Conservation (phyloP, 257 asterid species). For the Thymus quinquecostatus region DNA sequence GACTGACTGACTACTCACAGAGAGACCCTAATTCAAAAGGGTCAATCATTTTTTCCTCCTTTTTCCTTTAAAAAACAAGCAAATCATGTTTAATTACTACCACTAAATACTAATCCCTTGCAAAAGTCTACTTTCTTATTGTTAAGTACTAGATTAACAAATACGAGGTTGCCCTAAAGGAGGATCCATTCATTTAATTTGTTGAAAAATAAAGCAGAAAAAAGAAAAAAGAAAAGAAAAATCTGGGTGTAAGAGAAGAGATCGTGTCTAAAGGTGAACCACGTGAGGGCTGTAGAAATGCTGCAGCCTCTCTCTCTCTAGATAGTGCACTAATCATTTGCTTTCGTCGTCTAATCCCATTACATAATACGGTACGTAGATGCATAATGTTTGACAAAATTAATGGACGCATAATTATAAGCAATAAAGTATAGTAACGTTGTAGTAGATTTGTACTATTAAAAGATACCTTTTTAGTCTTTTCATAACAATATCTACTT, state of each 20-base stretch:
- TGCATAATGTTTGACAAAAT: slow-evolving; percentile 1
- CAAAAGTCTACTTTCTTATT: not conserved
- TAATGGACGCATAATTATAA: not conserved
- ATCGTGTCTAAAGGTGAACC: slow-evolving; percentile 28
- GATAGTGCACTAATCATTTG: slow-evolving; percentile 48
- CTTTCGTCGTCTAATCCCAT: slow-evolving; percentile 25
- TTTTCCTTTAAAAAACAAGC: not conserved
- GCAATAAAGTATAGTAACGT: not conserved
- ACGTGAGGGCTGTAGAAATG: slow-evolving; percentile 41
- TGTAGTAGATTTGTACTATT: not conserved
- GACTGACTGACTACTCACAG: slow-evolving; percentile 25
- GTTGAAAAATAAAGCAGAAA: not conserved
- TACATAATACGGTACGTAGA: slow-evolving; percentile 11
- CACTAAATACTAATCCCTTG: not conserved
- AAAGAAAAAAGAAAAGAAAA: not conserved
- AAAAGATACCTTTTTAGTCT: not conserved
- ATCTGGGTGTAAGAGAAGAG: slow-evolving; percentile 6
- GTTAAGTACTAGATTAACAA: not conserved
- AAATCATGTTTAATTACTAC: not conserved
- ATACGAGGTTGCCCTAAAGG: slow-evolving; percentile 11
- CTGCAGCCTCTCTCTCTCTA: slow-evolving; percentile 14
- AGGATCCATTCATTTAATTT: not conserved
- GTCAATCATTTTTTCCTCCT: slow-evolving; percentile 2
- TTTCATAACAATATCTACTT: not conserved
- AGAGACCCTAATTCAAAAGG: slow-evolving; percentile 9